Percentiles rank a stretch among this genome's conserved stretches.
phyloP scores from a whole-genome alignment of 306 rosid genomes.

The Medicago arabica region DNA sequence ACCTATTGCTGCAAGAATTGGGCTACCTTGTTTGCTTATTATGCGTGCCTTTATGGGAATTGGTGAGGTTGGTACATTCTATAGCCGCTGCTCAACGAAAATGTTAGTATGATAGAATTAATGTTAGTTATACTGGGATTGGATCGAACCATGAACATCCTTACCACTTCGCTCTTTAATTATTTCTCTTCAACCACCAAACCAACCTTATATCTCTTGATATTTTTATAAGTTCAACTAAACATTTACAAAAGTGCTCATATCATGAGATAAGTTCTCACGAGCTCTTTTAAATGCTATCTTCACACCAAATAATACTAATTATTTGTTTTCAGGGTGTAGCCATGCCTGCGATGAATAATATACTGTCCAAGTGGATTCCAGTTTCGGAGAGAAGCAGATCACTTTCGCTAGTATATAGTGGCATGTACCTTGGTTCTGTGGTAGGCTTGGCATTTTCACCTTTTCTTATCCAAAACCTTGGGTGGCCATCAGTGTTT shows the following conservation, averaged over 20 bases:
- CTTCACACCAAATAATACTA: not conserved
- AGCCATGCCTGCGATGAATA: conserved; percentile 99
- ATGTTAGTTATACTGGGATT: not conserved
- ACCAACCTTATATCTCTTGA: no score
- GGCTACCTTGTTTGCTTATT: conserved; percentile 83
- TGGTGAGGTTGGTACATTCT: conserved; percentile 82
- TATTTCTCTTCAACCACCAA: no score
- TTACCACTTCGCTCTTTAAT: no score
- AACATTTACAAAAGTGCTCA: not conserved
- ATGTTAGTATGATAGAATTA: no score
- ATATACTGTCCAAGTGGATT: conserved; percentile 89
- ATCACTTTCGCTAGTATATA: conserved; percentile 89
- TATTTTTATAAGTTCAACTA: no score
- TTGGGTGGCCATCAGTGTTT: conserved; percentile 96
- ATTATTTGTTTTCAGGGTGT: conserved; percentile 74
- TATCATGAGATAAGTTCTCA: not conserved
- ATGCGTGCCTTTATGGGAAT: conserved; percentile 96
- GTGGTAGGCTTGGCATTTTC: conserved; percentile 89
- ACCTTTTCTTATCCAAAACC: conserved; percentile 71
- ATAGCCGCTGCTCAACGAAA: no score
- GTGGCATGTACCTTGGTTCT: conserved; percentile 99
- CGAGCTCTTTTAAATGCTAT: not conserved
- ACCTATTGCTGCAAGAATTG: conserved; percentile 84
- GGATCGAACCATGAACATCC: no score
- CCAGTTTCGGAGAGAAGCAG: conserved; percentile 98